Evolutionary conservation across 257 asterid species (phyloP).

Genomic region (Solanum paucissectum): DNA sequence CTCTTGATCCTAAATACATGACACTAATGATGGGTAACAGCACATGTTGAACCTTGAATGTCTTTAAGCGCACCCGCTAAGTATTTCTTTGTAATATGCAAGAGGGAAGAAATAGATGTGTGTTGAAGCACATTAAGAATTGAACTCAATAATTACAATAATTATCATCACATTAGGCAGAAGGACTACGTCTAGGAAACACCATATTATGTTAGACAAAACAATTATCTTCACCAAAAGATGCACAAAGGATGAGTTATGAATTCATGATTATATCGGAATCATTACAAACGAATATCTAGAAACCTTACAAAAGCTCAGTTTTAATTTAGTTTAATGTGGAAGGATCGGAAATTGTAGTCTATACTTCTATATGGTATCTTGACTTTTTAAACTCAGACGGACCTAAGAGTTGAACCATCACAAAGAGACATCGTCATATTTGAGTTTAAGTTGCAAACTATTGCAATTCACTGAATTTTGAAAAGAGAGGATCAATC

Average conservation of each 20-base stretch:
- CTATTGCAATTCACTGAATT: neutral
- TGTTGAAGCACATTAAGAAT: neutral
- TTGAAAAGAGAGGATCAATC: neutral
- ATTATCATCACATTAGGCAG: neutral
- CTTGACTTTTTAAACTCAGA: neutral
- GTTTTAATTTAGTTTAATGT: neutral
- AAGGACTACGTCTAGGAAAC: neutral
- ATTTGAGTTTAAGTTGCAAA: neutral
- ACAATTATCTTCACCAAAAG: neutral
- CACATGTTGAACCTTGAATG: neutral
- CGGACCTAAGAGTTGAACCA: neutral
- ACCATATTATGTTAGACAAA: neutral
- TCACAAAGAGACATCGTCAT: neutral
- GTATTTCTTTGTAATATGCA: neutral
- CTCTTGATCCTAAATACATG: neutral
- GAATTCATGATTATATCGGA: neutral
- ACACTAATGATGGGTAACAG: neutral
- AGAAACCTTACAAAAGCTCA: neutral
- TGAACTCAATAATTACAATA: neutral
- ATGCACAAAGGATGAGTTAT: neutral
- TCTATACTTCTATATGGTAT: neutral
- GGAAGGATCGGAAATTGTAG: neutral
- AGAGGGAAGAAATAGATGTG: neutral
- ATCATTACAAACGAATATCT: neutral
- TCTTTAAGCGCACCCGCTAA: neutral